Conservation (phyloP, 805 yeast genomes). For the Zygosaccharomyces kombuchaensis region DNA sequence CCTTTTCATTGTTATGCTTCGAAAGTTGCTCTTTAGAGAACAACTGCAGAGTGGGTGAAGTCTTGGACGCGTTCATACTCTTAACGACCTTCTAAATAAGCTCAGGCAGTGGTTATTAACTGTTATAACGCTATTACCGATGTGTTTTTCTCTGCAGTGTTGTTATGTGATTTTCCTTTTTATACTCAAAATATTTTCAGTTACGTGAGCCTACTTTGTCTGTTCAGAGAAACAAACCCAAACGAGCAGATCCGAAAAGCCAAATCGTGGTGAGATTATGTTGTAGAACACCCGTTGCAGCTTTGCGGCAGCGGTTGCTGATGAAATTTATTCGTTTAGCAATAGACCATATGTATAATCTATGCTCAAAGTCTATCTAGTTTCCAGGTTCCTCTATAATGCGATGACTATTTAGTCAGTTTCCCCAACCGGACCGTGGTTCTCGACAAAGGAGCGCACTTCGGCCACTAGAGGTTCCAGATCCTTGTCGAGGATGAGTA, state of each 20-base stretch:
- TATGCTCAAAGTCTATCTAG: not conserved
- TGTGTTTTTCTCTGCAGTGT: not conserved
- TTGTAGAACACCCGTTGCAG: not conserved
- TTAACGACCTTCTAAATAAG: conserved; percentile 4
- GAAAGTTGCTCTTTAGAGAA: conserved; percentile 50
- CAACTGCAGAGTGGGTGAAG: conserved; percentile 48
- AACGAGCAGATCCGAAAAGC: not conserved
- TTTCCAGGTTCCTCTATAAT: not conserved
- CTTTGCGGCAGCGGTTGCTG: not conserved
- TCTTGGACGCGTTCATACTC: not conserved
- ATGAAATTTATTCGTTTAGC: conserved; percentile 1
- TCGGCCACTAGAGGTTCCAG: conserved; percentile 26
- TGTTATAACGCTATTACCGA: not conserved
- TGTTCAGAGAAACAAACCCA: not conserved
- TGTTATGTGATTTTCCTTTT: not conserved
- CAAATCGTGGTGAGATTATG: conserved; percentile 1
- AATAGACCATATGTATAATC: conserved; percentile 1
- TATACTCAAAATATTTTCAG: not conserved
- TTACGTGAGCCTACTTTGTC: not conserved
- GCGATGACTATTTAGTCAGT: not conserved
- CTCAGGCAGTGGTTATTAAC: not conserved
- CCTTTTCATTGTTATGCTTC: conserved; percentile 46
- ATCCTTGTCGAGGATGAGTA: conserved; percentile 30
- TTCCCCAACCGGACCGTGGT: conserved; percentile 6
- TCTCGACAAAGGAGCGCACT: conserved; percentile 29